These are phyloP conservation scores for Fusarium mundagurra DNA, from an alignment of 2,329 filamentous ascomycete species.

Conservation along the genomic window DNA sequence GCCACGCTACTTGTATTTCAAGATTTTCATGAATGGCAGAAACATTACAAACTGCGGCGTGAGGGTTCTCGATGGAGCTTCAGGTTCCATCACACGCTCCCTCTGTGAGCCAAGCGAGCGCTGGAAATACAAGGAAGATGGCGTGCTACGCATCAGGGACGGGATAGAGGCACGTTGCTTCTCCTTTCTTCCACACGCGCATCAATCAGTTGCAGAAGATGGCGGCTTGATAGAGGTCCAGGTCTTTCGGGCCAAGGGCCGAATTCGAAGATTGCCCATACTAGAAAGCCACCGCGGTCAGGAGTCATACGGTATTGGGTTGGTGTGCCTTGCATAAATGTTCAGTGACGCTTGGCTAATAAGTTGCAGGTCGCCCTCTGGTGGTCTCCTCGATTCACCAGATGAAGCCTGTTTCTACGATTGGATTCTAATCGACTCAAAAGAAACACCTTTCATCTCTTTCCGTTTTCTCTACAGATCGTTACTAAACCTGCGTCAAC, in stretches of 20 bases:
- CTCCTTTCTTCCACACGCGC: slow-evolving; percentile 55
- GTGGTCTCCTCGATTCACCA: slow-evolving; percentile 62
- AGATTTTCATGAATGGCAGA: slow-evolving; percentile 64
- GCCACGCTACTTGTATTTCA: slow-evolving; percentile 62
- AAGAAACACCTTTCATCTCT: slow-evolving; percentile 60
- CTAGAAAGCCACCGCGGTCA: slow-evolving; percentile 58
- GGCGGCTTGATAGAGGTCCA: slow-evolving; percentile 66
- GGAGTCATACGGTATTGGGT: slow-evolving; percentile 64
- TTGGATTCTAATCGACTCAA: slow-evolving; percentile 62
- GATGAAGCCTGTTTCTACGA: slow-evolving; percentile 62
- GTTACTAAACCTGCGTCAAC: slow-evolving; percentile 57
- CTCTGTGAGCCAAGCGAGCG: slow-evolving; percentile 59
- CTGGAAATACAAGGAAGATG: slow-evolving; percentile 53
- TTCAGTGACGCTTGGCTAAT: slow-evolving; percentile 4
- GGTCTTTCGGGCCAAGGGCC: slow-evolving; percentile 61
- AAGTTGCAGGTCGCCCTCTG: slow-evolving; percentile 58
- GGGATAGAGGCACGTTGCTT: slow-evolving; percentile 63
- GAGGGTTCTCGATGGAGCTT: slow-evolving; percentile 48
- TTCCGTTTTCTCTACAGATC: slow-evolving; percentile 68
- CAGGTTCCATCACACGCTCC: slow-evolving; percentile 56
- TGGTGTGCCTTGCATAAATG: slow-evolving; percentile 40
- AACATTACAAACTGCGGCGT: slow-evolving; percentile 64
- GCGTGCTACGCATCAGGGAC: slow-evolving; percentile 45
- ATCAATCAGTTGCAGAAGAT: slow-evolving; percentile 57
- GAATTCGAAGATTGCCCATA: slow-evolving; percentile 54